Conservation (phyloP, 192 early-diverging fungal species). For the Chytriomyces sp. region DNA sequence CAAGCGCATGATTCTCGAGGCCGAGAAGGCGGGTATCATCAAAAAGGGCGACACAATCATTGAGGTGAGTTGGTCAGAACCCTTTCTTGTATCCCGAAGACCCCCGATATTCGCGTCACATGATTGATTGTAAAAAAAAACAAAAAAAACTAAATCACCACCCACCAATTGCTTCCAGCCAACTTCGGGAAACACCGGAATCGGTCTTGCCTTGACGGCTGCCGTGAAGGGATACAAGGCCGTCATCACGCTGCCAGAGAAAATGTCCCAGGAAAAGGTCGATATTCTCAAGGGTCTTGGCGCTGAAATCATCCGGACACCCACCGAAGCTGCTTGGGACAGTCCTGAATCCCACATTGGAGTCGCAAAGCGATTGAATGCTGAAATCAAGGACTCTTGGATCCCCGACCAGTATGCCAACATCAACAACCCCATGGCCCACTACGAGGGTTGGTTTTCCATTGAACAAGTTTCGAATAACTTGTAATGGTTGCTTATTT, state of each 20-base stretch:
- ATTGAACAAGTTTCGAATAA: slow-evolving; percentile 47
- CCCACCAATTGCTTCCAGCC: slow-evolving; percentile 49
- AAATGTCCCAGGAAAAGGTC: slow-evolving; percentile 99
- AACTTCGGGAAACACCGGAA: slow-evolving; percentile 99
- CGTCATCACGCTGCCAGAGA: slow-evolving; percentile 99
- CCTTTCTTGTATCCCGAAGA: not conserved
- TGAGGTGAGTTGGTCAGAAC: too few relatives aligned
- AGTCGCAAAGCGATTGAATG: slow-evolving; percentile 91
- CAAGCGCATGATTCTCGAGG: slow-evolving; percentile 94
- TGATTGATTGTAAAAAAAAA: not conserved
- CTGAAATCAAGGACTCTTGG: slow-evolving; percentile 93
- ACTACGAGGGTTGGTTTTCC: slow-evolving; percentile 76
- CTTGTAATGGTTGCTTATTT: too few relatives aligned
- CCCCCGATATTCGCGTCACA: not conserved
- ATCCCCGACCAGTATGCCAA: slow-evolving; percentile 98
- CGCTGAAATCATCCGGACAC: slow-evolving; percentile 97
- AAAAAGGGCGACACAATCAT: slow-evolving; percentile 95
- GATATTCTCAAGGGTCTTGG: slow-evolving; percentile 97
- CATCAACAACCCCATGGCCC: slow-evolving; percentile 96
- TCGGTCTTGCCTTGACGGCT: slow-evolving; percentile 94
- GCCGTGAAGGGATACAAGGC: slow-evolving; percentile 99
- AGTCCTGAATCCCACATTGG: slow-evolving; percentile 98
- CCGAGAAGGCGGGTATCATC: slow-evolving; percentile 87
- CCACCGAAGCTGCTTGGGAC: slow-evolving; percentile 99
- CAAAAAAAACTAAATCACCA: too few relatives aligned